Percentiles rank a stretch among this genome's conserved stretches.
Evolutionary conservation across 768 basidiomycete species (phyloP).

Genomic region (Boletus eberwhitei): DNA sequence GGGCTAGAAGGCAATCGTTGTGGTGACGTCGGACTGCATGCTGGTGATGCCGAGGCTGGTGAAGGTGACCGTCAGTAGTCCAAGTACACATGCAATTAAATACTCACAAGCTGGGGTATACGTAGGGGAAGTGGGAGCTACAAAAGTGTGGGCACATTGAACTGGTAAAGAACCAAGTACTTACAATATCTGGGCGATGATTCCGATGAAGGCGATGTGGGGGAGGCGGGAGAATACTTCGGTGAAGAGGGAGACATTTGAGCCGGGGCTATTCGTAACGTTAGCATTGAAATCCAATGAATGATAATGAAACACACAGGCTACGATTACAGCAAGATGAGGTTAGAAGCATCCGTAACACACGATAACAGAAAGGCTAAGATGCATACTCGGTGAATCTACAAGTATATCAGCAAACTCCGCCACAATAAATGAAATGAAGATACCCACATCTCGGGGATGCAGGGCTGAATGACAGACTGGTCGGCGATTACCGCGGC

Average conservation of each 20-base stretch:
- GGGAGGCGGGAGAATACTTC: slow-evolving; percentile 91
- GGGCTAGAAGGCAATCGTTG: slow-evolving; percentile 80
- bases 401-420: slow-evolving; percentile 3
- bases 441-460: too few relatives aligned
- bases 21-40: slow-evolving; percentile 84
- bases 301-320: slow-evolving; percentile 49
- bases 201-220: slow-evolving; percentile 85
- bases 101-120: slow-evolving; percentile 84
- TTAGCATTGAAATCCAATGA: slow-evolving; percentile 4
- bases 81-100: background rate
- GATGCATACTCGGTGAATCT: slow-evolving; percentile 80
- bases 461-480: too few relatives aligned
- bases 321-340: slow-evolving; percentile 32
- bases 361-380: background rate
- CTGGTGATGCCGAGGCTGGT: slow-evolving; percentile 77
- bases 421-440: too few relatives aligned
- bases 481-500: too few relatives aligned
- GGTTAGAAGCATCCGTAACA: slow-evolving; percentile 23
- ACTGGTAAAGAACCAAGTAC: slow-evolving; percentile 24
- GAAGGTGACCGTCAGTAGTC: slow-evolving; percentile 15
- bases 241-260: slow-evolving; percentile 88
- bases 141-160: slow-evolving; percentile 11
- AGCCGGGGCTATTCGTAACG: slow-evolving; percentile 53
- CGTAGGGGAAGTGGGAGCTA: slow-evolving; percentile 83
- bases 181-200: slow-evolving; percentile 90